Evolutionary conservation across 2,329 filamentous ascomycete genomes (phyloP).

Genomic region (Aspergillus felis): DNA sequence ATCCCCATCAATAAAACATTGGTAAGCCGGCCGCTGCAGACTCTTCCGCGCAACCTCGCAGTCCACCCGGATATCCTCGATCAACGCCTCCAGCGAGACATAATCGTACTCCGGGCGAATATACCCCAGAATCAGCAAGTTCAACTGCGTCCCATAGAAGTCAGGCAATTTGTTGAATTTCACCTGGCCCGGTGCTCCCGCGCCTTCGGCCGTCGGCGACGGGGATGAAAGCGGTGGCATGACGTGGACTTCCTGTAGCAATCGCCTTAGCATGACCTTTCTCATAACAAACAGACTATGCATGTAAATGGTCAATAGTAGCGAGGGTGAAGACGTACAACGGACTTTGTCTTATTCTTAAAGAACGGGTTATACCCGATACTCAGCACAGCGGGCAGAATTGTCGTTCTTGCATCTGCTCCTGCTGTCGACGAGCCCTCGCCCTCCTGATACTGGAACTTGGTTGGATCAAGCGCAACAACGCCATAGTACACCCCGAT

Average conservation of each 20-base stretch:
- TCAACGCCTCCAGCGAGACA: conserved; percentile 72
- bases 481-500: conserved; percentile 94
- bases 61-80: conserved; percentile 84
- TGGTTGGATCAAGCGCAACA: conserved; percentile 61
- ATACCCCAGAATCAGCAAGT: conserved; percentile 77
- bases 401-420: conserved; percentile 13
- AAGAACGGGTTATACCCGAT: conserved; percentile 98
- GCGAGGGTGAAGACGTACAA: conserved; percentile 45
- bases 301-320: background rate
- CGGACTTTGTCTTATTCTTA: conserved; percentile 80
- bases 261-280: background rate
- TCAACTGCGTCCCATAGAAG: conserved; percentile 81
- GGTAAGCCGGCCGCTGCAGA: conserved; percentile 63
- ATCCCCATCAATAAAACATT: conserved; percentile 36
- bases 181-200: conserved; percentile 15
- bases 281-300: too few relatives aligned
- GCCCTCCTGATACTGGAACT: conserved; percentile 22
- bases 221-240: conserved; percentile 63
- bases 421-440: conserved; percentile 5
- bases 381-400: conserved; percentile 87
- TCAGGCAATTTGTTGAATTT: conserved; percentile 52
- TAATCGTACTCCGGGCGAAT: conserved; percentile 91
- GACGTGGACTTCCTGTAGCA: conserved; percentile 70
- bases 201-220: conserved; percentile 27
- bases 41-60: conserved; percentile 76